Conservation (phyloP, 306 rosid genomes). For the Vigna hirtella region DNA sequence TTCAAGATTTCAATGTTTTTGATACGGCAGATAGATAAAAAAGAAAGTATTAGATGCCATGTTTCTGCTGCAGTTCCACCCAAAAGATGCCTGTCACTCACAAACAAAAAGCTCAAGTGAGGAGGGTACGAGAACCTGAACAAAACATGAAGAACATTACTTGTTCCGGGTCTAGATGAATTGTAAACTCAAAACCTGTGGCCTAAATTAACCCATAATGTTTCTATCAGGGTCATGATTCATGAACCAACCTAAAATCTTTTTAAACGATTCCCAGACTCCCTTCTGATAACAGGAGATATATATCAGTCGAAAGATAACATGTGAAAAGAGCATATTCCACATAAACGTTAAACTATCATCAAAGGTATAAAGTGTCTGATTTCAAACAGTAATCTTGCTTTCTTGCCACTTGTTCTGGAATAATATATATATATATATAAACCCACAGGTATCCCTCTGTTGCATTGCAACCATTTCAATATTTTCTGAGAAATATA, state of each 20-base stretch:
- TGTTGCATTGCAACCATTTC: slow-evolving; percentile 28
- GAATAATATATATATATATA: slow-evolving; percentile 44
- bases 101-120: slow-evolving; percentile 5
- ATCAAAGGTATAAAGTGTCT: slow-evolving; percentile 53
- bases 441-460: slow-evolving; percentile 40
- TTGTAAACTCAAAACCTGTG: slow-evolving; percentile 56
- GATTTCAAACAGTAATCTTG: slow-evolving; percentile 72
- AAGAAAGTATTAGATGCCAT: slow-evolving; percentile 62
- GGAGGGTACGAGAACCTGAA: not conserved
- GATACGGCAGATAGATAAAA: slow-evolving; percentile 32
- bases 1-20: slow-evolving; percentile 45
- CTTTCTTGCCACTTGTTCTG: slow-evolving; percentile 67
- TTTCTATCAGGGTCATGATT: slow-evolving; percentile 13
- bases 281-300: slow-evolving; percentile 38
- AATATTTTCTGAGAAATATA: slow-evolving; percentile 30
- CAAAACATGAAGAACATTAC: slow-evolving; percentile 36
- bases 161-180: slow-evolving; percentile 14
- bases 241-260: slow-evolving; percentile 46
- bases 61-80: slow-evolving; percentile 49
- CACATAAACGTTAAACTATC: slow-evolving; percentile 46
- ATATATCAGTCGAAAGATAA: slow-evolving; percentile 54
- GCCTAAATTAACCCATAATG: slow-evolving; percentile 43
- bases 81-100: slow-evolving; percentile 48
- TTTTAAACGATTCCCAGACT: slow-evolving; percentile 52
- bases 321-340: slow-evolving; percentile 53